phyloP scores from a whole-genome alignment of 768 basidiomycete species.

The Boletus subparvulus region DNA sequence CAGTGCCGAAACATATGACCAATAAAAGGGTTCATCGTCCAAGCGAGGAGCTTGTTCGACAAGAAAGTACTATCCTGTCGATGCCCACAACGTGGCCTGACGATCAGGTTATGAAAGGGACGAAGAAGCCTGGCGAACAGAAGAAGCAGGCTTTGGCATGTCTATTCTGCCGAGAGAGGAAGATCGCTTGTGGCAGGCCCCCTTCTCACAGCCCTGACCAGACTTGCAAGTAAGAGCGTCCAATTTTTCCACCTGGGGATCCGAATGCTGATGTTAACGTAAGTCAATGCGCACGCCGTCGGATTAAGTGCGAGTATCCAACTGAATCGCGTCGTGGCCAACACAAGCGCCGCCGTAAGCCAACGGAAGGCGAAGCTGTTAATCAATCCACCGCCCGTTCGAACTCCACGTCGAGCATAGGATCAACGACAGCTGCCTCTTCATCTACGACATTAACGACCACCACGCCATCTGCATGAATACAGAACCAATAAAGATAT shows the following conservation, averaged over 20 bases:
- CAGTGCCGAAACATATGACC: conserved; percentile 21
- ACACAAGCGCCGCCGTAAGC: conserved; percentile 40
- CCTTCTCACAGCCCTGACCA: conserved; percentile 36
- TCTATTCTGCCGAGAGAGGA: conserved; percentile 49
- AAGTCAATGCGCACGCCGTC: conserved; percentile 49
- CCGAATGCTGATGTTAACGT: conserved; percentile 19
- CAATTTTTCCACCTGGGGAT: conserved; percentile 3
- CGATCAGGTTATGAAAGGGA: conserved; percentile 32
- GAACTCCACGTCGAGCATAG: conserved; percentile 18
- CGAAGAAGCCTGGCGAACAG: conserved; percentile 37
- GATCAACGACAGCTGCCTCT: conserved; percentile 13
- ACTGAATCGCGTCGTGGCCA: conserved; percentile 50
- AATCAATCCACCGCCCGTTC: conserved; percentile 20
- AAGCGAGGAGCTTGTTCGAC: conserved; percentile 30
- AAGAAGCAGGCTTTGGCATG: conserved; percentile 49
- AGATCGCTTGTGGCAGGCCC: conserved; percentile 50
- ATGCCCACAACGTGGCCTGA: conserved; percentile 36
- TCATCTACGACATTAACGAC: conserved; percentile 25
- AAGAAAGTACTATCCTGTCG: conserved; percentile 24
- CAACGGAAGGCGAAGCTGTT: conserved; percentile 25
- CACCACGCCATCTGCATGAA: conserved; percentile 21
- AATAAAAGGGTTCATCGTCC: conserved; percentile 32
- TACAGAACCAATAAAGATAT: conserved; percentile 3
- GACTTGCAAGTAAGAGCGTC: conserved; percentile 47
- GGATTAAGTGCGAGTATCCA: conserved; percentile 47